Conservation (phyloP, 495 filamentous ascomycete species). For the Annulohypoxylon stygium region DNA sequence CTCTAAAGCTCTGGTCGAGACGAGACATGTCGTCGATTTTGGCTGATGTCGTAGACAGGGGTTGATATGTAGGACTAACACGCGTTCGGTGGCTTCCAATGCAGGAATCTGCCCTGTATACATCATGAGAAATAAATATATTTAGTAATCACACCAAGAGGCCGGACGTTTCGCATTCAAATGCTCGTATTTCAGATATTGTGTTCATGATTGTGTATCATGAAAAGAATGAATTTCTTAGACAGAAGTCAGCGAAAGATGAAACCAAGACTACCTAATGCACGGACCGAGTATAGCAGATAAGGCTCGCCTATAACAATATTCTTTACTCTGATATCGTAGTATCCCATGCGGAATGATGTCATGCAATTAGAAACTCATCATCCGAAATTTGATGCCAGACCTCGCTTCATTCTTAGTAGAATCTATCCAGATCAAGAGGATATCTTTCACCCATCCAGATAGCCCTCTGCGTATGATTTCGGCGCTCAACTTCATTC, state of each 20-base stretch:
- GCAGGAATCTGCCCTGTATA: neutral
- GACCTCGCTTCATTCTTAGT: neutral
- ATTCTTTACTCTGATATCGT: neutral
- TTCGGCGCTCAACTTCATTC: slow-evolving; percentile 64
- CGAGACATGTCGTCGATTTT: neutral
- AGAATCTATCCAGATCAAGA: slow-evolving; percentile 74
- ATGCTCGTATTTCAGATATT: neutral
- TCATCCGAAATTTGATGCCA: neutral
- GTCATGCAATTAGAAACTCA: neutral
- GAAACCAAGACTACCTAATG: neutral
- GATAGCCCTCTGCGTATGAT: slow-evolving; percentile 82
- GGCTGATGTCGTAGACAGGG: neutral
- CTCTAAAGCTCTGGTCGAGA: neutral
- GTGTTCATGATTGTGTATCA: neutral
- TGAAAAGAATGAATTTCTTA: neutral
- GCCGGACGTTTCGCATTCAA: neutral
- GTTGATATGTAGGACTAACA: neutral
- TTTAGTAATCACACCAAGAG: neutral
- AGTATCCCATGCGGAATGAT: neutral
- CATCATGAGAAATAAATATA: neutral
- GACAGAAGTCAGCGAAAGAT: neutral
- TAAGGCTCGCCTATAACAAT: neutral
- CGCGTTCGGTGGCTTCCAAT: neutral
- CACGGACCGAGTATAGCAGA: neutral
- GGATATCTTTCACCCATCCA: slow-evolving; percentile 85